These are phyloP conservation scores for Leccinum pachyderme DNA, from an alignment of 1,284 basidiomycete species.

Conservation along the genomic window DNA sequence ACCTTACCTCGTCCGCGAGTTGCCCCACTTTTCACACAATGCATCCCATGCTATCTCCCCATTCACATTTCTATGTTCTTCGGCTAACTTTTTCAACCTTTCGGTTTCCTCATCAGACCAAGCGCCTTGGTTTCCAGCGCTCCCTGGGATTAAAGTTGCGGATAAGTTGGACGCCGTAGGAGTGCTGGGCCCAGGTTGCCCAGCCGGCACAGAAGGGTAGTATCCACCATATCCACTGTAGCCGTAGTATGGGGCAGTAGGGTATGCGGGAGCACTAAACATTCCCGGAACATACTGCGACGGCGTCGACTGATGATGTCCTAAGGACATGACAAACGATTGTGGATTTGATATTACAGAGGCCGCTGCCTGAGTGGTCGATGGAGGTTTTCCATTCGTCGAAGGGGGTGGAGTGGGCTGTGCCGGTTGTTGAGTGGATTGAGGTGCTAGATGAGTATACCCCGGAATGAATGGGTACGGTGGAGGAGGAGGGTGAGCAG, in stretches of 20 bases:
- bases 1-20: slow-evolving; percentile 60
- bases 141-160: slow-evolving; percentile 29
- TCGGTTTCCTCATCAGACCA: slow-evolving; percentile 78
- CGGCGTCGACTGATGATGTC: slow-evolving; percentile 35
- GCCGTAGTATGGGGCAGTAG: slow-evolving; percentile 59
- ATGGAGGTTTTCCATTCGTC: slow-evolving; percentile 26
- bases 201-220: slow-evolving; percentile 30
- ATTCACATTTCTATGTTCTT: slow-evolving; percentile 52
- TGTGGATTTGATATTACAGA: slow-evolving; percentile 64
- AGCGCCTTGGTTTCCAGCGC: slow-evolving; percentile 58
- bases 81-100: slow-evolving; percentile 60
- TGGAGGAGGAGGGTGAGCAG: slow-evolving; percentile 60
- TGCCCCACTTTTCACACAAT: slow-evolving; percentile 69
- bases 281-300: slow-evolving; percentile 42
- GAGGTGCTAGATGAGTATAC: slow-evolving; percentile 29
- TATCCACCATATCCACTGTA: slow-evolving; percentile 36
- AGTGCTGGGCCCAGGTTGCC: slow-evolving; percentile 29
- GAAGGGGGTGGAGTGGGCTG: slow-evolving; percentile 32
- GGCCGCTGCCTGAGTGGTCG: slow-evolving; percentile 28
- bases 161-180: slow-evolving; percentile 25
- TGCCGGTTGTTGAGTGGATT: slow-evolving; percentile 17
- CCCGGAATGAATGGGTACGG: slow-evolving; percentile 49
- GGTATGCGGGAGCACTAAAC: slow-evolving; percentile 46
- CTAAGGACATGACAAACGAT: slow-evolving; percentile 66
- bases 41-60: slow-evolving; percentile 75